These are phyloP conservation scores for Dioscorea alata DNA, from an alignment of 106 monocot genomes.

Conservation along the genomic window DNA sequence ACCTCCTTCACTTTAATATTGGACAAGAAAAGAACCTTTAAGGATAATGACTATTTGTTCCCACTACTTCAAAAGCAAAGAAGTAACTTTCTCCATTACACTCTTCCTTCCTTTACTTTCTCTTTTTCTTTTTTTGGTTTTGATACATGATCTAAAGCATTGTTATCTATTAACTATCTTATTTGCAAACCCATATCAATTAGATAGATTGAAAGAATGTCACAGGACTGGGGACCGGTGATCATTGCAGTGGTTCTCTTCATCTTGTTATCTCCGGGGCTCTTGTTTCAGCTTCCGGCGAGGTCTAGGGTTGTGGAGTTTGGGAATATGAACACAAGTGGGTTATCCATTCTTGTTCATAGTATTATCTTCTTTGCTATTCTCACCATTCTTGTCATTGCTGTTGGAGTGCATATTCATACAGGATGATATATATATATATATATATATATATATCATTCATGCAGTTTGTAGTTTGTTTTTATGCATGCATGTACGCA, in stretches of 20 bases:
- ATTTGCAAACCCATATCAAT: neutral
- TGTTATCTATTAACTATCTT: neutral
- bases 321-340: constrained; percentile 35
- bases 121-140: too few species aligned
- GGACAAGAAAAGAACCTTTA: neutral
- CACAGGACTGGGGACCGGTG: constrained; percentile 39
- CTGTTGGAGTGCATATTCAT: constrained; percentile 30
- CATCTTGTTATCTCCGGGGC: constrained; percentile 33
- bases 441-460: neutral
- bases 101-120: neutral
- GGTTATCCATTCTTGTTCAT: constrained; percentile 34
- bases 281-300: constrained; percentile 33
- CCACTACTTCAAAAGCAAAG: neutral
- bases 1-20: too few species aligned
- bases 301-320: constrained; percentile 30
- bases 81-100: neutral
- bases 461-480: neutral
- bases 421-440: constrained; percentile 3
- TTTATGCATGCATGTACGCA: too few species aligned
- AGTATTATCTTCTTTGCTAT: constrained; percentile 25
- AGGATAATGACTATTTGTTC: neutral
- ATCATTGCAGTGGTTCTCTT: constrained; percentile 28
- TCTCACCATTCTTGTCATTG: constrained; percentile 31
- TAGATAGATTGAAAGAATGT: constrained; percentile 2
- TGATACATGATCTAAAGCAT: neutral